phyloP scores from a whole-genome alignment of 2,329 filamentous ascomycete genomes.

The Stagonosporopsis vannaccii region DNA sequence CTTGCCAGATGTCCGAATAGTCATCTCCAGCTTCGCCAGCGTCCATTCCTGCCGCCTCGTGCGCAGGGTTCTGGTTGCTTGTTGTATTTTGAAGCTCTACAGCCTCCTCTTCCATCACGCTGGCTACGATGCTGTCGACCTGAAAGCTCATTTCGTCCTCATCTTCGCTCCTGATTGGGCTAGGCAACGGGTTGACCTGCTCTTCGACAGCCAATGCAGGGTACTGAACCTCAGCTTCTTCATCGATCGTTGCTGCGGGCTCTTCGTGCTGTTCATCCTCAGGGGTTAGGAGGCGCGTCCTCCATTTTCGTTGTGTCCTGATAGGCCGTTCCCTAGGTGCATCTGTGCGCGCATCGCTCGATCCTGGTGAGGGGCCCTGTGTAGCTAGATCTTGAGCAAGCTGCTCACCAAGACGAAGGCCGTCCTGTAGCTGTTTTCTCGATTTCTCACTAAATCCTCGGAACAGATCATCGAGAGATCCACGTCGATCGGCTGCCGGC shows the following conservation, averaged over 20 bases:
- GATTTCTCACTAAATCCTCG: slow-evolving; percentile 51
- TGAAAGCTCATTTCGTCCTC: slow-evolving; percentile 46
- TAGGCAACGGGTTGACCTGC: slow-evolving; percentile 34
- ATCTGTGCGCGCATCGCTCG: slow-evolving; percentile 23
- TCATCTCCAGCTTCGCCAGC: slow-evolving; percentile 21
- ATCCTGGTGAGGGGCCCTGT: slow-evolving; percentile 27
- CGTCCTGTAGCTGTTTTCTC: slow-evolving; percentile 48
- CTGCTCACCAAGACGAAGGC: slow-evolving; percentile 49
- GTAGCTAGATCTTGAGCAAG: slow-evolving; percentile 38
- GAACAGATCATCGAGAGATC: slow-evolving; percentile 47
- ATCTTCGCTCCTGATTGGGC: slow-evolving; percentile 41
- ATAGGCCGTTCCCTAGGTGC: slow-evolving; percentile 31
- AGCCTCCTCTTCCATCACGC: slow-evolving; percentile 12
- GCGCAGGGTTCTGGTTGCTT: background rate
- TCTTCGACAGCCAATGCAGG: slow-evolving; percentile 28
- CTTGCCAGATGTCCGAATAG: slow-evolving; percentile 56
- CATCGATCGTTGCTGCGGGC: slow-evolving; percentile 14
- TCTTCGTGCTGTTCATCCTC: slow-evolving; percentile 37
- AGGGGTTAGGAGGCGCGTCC: slow-evolving; percentile 45
- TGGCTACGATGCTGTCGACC: slow-evolving; percentile 30
- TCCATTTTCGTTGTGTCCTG: slow-evolving; percentile 33
- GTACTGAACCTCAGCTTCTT: slow-evolving; percentile 36
- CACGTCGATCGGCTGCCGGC: slow-evolving; percentile 30
- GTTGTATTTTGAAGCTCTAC: background rate
- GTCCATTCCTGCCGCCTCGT: background rate